Evolutionary conservation across 352 stramenopile genomes (phyloP).

Genomic region (Thraustotheca clavata): DNA sequence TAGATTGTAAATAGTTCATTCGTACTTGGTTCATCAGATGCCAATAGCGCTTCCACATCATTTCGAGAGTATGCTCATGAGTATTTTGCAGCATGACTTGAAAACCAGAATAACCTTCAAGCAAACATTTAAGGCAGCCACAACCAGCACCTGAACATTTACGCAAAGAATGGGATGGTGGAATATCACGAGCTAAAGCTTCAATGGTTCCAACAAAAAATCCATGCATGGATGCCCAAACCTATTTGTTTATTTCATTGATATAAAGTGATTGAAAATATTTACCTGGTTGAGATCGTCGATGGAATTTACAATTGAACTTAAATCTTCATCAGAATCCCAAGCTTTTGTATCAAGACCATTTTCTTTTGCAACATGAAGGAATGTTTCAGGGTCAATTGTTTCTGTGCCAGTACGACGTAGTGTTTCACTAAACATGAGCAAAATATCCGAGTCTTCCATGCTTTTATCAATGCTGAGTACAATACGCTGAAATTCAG

Average conservation of each 20-base stretch:
- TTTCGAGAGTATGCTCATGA: conserved; percentile 28
- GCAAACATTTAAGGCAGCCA: conserved; percentile 71
- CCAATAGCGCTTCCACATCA: conserved; percentile 74
- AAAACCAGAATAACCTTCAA: conserved; percentile 74
- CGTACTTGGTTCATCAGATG: conserved; percentile 62
- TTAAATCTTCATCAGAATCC: conserved; percentile 56
- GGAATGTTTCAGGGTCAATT: conserved; percentile 50
- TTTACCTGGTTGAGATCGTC: conserved; percentile 36
- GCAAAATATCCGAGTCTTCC: conserved; percentile 53
- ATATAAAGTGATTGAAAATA: neutral
- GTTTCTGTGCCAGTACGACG: conserved; percentile 46
- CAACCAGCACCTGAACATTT: conserved; percentile 64
- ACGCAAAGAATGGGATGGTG: conserved; percentile 42
- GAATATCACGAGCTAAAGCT: conserved; percentile 41
- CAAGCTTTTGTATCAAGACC: conserved; percentile 62
- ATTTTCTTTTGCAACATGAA: conserved; percentile 67
- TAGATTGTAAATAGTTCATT: neutral
- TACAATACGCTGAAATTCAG: conserved; percentile 74
- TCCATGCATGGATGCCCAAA: conserved; percentile 39
- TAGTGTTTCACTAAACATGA: conserved; percentile 78
- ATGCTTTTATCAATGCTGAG: conserved; percentile 59
- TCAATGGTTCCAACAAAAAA: conserved; percentile 74
- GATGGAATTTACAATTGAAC: conserved; percentile 55
- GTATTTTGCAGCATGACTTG: conserved; percentile 43
- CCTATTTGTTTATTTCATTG: conserved; percentile 21